Evolutionary conservation across 306 rosid species (phyloP), one percentile per base, ranked within the genome.

Genomic region (Astragalus membranaceus): DNA sequence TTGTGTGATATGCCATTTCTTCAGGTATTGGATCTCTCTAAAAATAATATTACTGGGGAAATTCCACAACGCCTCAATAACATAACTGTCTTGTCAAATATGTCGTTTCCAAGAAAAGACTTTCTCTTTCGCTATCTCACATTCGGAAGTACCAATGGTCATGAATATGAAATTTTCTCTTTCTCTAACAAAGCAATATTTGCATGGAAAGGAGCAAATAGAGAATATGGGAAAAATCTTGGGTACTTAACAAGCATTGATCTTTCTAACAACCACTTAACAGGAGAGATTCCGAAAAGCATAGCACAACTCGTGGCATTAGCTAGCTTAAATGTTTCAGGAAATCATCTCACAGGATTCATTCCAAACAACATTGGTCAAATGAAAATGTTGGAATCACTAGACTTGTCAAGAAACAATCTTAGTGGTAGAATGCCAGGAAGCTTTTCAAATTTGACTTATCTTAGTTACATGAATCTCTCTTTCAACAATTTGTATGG

Each of bases 361-460:
- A 82, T 75, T 35, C 83, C 81, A 4, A 37, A 3, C 15, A 53
- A 36, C 42, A 70, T 78, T 20, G 83, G 79, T 8, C 58, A 75
- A 1, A 70, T 82, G 61, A 13, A 14, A 33, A 7, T 3, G 8
- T 42, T 84, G 73, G 81, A 78, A 29, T 13, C 53, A 14, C 29
- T 78, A 16, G 83, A 80, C 36, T 71, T 84, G 9, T 84, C 88
- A 7, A 33, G 53, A 48, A 74, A 72, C 6, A 16, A 61, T 36
- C 62, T 72, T 1, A 5, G 0, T 23, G 78, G 78, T 9, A 14
- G 3, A 41, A 37, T 73, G 8, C 78, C 71, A 39, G 0, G 37
- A 51, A 73, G 64, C 55, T 58, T 73, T 39, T 14, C 44, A 4
- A 61, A 50, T 20, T 37, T 49, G 10, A 9, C 0, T 13, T 73